Conservation (phyloP, 257 asterid genomes). For the Jasminum sambac region DNA sequence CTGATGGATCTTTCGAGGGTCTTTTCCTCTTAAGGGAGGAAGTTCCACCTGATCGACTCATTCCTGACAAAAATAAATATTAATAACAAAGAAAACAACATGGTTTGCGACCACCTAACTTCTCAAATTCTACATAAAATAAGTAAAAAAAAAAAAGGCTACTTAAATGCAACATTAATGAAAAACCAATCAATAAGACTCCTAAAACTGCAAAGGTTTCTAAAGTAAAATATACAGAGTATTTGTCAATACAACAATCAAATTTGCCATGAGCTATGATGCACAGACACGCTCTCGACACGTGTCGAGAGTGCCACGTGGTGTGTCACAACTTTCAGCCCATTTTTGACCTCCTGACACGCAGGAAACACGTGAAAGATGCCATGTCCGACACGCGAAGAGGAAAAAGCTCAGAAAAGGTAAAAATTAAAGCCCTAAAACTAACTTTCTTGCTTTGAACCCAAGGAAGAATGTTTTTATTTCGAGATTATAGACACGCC, state of each 20-base stretch:
- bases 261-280: background rate
- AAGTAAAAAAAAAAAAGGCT: too few relatives aligned
- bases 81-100: background rate
- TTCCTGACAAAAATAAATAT: conserved; percentile 1
- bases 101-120: background rate
- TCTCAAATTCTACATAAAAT: background rate
- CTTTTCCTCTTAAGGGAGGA: conserved; percentile 37
- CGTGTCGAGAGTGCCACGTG: too few relatives aligned
- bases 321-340: too few relatives aligned
- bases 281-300: too few relatives aligned
- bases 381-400: too few relatives aligned
- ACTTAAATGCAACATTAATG: background rate
- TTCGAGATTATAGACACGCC: too few relatives aligned
- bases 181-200: background rate
- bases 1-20: conserved; percentile 15
- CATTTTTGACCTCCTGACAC: too few relatives aligned
- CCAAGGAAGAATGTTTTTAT: too few relatives aligned
- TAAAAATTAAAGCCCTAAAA: too few relatives aligned
- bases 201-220: background rate
- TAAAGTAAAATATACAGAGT: background rate
- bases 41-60: conserved; percentile 21
- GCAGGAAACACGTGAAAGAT: too few relatives aligned
- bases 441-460: too few relatives aligned
- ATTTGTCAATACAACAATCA: background rate
- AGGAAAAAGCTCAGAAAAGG: too few relatives aligned